Evolutionary conservation across 495 filamentous ascomycete species (phyloP), one percentile per base, ranked within the genome.

Genomic region (Coniosporium apollinis): DNA sequence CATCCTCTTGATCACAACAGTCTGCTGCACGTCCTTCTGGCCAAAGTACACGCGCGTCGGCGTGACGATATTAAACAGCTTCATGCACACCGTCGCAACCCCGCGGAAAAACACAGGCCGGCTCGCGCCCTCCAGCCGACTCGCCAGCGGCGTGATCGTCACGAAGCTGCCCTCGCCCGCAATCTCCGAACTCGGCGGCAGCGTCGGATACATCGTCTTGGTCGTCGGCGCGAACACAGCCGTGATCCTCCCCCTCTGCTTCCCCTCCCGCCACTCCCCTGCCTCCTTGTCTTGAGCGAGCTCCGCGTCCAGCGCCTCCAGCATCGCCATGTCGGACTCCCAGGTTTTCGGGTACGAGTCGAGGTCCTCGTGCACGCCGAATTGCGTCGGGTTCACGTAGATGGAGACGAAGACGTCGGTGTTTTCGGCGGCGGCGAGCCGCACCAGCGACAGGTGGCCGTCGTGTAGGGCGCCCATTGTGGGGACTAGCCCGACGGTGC

Each of bases 11-110:
- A 99, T 81, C 4, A 99, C 69, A 5, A 87, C 80, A 0, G 83
- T 91, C 59, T 99, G 89, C 58, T 99, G 89, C 13, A 94, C 72
- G 48, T 99, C 89, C 60, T 99, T 96, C 58, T 96, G 91, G 1
- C 89, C 89, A 56, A 99, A 94, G 52, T 94, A 99, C 1, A 85
- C 91, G 28, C 71, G 70, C 28, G 92, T 82, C 2, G 89, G 83
- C 44, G 74, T 67, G 25, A 84, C 76, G 32, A 87, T 82, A 50
- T 94, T 96, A 59, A 97, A 89, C 16, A 97, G 60, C 65, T 97
- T 97, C 76, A 84, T 87, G 58, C 84, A 93, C 8, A 97, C 79
- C 8, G 91, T 96, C 18, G 89, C 87, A 17, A 97, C 89, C 4
- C 89, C 89, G 16, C 91, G 64, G 54, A 97, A 96, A 58, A 97